These are phyloP conservation scores for Lentinus tigrinus DNA, from an alignment of 768 basidiomycete species.

Conservation along the genomic window DNA sequence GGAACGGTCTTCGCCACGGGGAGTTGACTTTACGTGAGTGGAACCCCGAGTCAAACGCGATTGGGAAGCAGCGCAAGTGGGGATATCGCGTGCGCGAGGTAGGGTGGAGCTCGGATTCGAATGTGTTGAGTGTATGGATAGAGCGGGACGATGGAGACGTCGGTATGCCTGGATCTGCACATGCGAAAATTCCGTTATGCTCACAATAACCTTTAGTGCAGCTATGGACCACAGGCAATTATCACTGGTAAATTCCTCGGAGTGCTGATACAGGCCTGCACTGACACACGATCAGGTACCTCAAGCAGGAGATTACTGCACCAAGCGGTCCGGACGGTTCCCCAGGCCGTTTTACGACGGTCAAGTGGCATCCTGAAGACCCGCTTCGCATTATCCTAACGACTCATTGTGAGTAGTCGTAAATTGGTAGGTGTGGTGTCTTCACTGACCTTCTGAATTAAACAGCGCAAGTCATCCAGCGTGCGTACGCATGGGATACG, in stretches of 20 bases:
- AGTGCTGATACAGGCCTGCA: background rate
- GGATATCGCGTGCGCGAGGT: conserved; percentile 76
- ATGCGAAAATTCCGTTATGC: background rate
- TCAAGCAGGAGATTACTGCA: conserved; percentile 83
- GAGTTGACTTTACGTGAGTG: conserved; percentile 70
- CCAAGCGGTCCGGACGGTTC: conserved; percentile 30
- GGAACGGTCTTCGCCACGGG: conserved; percentile 90
- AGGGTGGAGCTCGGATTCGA: conserved; percentile 87
- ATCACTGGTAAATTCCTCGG: conserved; percentile 68
- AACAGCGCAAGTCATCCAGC: conserved; percentile 54
- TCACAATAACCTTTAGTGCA: conserved; percentile 57
- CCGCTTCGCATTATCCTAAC: conserved; percentile 63
- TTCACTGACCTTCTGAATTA: background rate
- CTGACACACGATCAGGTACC: conserved; percentile 58
- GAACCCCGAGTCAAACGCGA: conserved; percentile 17
- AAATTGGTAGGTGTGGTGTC: background rate
- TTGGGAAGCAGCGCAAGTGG: conserved; percentile 44
- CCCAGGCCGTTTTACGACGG: conserved; percentile 62
- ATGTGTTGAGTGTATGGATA: conserved; percentile 82
- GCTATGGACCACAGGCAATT: conserved; percentile 92
- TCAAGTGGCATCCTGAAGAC: conserved; percentile 88
- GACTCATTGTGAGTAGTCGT: conserved; percentile 52
- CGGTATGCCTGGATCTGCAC: conserved; percentile 40
- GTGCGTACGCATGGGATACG: conserved; percentile 79
- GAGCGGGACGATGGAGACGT: conserved; percentile 66